Conservation (phyloP, 1,284 basidiomycete genomes). For the Pseudozyma hubeiensis region DNA sequence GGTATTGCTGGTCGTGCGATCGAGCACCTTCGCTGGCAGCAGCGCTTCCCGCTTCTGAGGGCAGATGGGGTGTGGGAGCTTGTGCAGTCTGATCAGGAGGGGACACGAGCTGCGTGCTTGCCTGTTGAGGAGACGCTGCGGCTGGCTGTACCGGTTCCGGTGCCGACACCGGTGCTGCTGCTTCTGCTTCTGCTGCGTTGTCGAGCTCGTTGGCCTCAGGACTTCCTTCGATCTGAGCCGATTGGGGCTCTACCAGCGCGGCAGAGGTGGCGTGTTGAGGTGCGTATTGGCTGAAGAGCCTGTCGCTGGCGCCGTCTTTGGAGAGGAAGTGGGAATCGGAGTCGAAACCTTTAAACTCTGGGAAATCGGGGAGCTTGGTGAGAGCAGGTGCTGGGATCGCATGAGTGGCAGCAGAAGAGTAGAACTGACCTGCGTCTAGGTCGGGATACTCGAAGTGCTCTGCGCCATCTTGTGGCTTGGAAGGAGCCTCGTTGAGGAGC, state of each 20-base stretch:
- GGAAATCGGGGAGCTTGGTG: slow-evolving; percentile 33
- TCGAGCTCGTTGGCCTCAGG: slow-evolving; percentile 12
- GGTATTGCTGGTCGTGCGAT: background rate
- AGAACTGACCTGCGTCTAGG: slow-evolving; percentile 40
- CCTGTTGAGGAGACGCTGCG: background rate
- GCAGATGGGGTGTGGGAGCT: background rate
- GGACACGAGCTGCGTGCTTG: slow-evolving; percentile 2
- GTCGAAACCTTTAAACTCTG: slow-evolving; percentile 44
- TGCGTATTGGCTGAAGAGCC: slow-evolving; percentile 41
- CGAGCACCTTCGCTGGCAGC: background rate
- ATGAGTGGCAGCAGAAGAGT: slow-evolving; percentile 35
- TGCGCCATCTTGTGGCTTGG: slow-evolving; percentile 5
- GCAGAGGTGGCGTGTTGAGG: slow-evolving; percentile 26
- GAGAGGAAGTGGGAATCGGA: slow-evolving; percentile 23
- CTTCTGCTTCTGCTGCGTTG: no score
- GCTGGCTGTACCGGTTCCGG: background rate
- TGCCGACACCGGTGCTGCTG: background rate
- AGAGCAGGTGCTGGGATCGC: slow-evolving; percentile 13
- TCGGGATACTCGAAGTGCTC: slow-evolving; percentile 43
- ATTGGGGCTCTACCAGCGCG: slow-evolving; percentile 39
- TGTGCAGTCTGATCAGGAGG: slow-evolving; percentile 5
- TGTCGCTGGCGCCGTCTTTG: slow-evolving; percentile 11
- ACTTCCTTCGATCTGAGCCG: slow-evolving; percentile 37
- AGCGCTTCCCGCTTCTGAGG: slow-evolving; percentile 1
- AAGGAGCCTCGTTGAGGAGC: background rate